A percentile compares a stretch with the other conserved stretches of the same genome.
phyloP scores from a whole-genome alignment of 2,329 filamentous ascomycete species.

The Dichotomopilus funicola region DNA sequence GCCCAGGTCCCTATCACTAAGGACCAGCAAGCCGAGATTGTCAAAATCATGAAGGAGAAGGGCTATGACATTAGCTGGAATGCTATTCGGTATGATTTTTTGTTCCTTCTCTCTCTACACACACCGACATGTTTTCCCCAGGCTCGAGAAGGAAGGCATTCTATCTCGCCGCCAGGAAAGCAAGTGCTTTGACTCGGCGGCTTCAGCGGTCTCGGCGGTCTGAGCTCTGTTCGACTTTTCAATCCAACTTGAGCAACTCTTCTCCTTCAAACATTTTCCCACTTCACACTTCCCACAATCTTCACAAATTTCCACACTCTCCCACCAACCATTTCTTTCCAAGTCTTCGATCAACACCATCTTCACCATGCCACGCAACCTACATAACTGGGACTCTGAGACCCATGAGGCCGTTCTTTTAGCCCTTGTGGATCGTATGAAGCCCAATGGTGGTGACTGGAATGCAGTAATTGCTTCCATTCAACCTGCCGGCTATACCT shows the following conservation, averaged over 20 bases:
- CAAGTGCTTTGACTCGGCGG: not conserved
- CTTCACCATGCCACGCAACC: conserved; percentile 10
- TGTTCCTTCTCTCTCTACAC: not conserved
- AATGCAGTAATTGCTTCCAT: conserved; percentile 22
- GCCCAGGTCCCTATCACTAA: conserved; percentile 17
- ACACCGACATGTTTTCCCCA: not conserved
- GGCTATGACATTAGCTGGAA: conserved; percentile 31
- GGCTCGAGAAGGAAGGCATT: not conserved
- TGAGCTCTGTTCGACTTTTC: not conserved
- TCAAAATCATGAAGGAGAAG: conserved; percentile 18
- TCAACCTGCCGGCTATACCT: conserved; percentile 24
- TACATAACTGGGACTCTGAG: conserved; percentile 34
- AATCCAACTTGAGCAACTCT: not conserved
- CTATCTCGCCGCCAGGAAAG: not conserved
- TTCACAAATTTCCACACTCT: not conserved
- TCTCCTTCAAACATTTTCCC: not conserved
- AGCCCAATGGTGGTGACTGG: conserved; percentile 29
- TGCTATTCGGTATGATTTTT: conserved; percentile 29
- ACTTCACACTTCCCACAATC: not conserved
- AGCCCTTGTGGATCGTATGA: conserved; percentile 34
- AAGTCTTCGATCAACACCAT: not conserved
- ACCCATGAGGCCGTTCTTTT: conserved; percentile 41
- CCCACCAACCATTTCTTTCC: not conserved
- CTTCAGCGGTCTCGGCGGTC: too few relatives aligned
- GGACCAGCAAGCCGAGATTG: conserved; percentile 24